Percentiles rank a stretch among this genome's conserved stretches.
These are phyloP conservation scores for Sphagnurus paluster DNA, from an alignment of 1,284 basidiomycete genomes.

Conservation along the genomic window DNA sequence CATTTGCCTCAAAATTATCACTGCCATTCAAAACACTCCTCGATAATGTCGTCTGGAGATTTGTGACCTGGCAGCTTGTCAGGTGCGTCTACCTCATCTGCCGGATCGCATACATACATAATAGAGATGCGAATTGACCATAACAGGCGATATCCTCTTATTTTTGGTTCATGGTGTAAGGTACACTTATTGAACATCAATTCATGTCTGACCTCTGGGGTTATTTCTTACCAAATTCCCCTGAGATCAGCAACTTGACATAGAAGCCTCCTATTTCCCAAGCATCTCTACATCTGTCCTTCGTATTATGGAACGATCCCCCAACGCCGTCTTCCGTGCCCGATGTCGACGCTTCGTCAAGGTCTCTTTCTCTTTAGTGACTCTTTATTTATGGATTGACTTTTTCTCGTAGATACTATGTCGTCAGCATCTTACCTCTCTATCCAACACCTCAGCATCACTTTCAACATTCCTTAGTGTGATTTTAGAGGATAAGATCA, in stretches of 20 bases:
- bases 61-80: constrained; percentile 58
- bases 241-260: constrained; percentile 51
- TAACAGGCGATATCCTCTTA: constrained; percentile 66
- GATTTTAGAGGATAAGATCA: constrained; percentile 6
- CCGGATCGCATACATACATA: neutral
- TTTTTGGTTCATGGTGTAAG: constrained; percentile 68
- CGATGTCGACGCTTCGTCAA: constrained; percentile 45
- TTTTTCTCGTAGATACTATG: constrained; percentile 14
- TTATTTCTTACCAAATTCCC: constrained; percentile 1
- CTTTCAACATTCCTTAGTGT: constrained; percentile 24
- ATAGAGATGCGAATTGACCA: neutral
- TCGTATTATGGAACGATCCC: constrained; percentile 53
- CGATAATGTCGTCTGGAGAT: constrained; percentile 51
- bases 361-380: constrained; percentile 34
- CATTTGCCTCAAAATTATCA: constrained; percentile 50
- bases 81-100: constrained; percentile 38
- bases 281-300: constrained; percentile 52
- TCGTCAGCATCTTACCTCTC: constrained; percentile 11
- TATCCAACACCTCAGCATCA: constrained; percentile 18
- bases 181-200: constrained; percentile 32
- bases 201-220: neutral
- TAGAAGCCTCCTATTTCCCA: constrained; percentile 49
- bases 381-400: neutral
- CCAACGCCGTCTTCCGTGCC: constrained; percentile 43
- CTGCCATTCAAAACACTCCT: constrained; percentile 53